Evolutionary conservation across 208 protist species (phyloP), one percentile per base, ranked within the genome.

Genomic region (Blechomonas ayalai): DNA sequence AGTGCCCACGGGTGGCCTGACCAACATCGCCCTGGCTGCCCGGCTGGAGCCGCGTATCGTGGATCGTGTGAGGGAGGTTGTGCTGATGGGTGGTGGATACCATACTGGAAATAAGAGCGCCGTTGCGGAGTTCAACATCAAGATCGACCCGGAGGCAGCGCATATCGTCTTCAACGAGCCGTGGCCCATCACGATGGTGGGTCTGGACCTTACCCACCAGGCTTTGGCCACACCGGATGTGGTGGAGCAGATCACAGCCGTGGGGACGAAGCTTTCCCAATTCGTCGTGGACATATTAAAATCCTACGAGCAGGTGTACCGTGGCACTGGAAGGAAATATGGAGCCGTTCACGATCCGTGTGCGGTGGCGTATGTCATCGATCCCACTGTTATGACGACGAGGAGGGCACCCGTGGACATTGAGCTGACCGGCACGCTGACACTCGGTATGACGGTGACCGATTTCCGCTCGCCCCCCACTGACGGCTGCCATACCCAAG

Each of bases 101-200:
- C 59, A 72, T 42, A 57, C 33, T 3, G 81, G 81, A 29, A 90
- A 90, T 48, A 49, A 49, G 7, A 59, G 40, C 13, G 41, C 81
- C 2, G 70, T 78, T 0, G 73, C 84, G 13, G 84, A 92, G 67
- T 92, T 90, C 50, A 92, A 92, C 59, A 70, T 92, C 33, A 13
- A 35, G 5, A 52, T 56, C 10, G 84, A 92, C 48, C 81, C 84
- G 2, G 78, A 90, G 49, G 75, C 84, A 2, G 77, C 81, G 22
- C 65, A 71, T 47, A 83, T 90, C 31, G 74, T 92, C 1, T 89
- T 87, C 33, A 73, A 76, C 51, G 66, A 73, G 40, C 39, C 26
- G 41, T 74, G 68, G 67, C 29, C 33, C 22, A 33, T 92, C 42
- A 82, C 79, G 26, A 90, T 92, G 80, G 74, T 90, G 31, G 82